phyloP scores from a whole-genome alignment of 164 flowering plant genomes.

The Dillenia suffruticosa region DNA sequence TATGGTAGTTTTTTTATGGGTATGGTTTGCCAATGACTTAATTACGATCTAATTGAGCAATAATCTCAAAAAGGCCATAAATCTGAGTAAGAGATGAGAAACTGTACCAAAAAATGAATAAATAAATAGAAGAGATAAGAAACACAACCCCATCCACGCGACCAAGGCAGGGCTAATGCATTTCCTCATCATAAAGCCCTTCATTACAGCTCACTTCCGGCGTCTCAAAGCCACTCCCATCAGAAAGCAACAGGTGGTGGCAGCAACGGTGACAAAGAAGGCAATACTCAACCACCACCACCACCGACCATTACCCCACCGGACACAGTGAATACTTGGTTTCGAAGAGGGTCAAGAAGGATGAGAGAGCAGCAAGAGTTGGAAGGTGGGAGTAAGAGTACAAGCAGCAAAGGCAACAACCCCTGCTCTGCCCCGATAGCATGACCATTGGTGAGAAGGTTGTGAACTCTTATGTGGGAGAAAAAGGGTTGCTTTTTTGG shows the following conservation, averaged over 20 bases:
- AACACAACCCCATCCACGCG: no score
- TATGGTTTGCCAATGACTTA: no score
- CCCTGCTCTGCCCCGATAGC: constrained; percentile 38
- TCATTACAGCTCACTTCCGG: background rate
- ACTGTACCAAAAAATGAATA: no score
- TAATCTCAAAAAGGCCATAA: no score
- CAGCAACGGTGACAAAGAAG: constrained; percentile 9
- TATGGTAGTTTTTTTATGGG: no score
- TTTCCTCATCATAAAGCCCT: constrained; percentile 2
- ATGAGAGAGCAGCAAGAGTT: constrained; percentile 13
- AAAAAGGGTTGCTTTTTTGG: constrained; percentile 83
- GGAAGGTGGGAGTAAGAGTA: constrained; percentile 5
- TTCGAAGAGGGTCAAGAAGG: constrained; percentile 39
- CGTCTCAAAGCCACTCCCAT: constrained; percentile 8
- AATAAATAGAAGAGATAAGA: no score
- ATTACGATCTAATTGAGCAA: no score
- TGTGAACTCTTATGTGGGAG: constrained; percentile 69
- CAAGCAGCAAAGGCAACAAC: constrained; percentile 1
- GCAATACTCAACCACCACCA: constrained; percentile 12
- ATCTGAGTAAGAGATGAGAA: no score
- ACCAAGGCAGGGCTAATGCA: no score
- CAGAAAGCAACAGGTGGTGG: constrained; percentile 6
- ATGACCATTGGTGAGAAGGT: constrained; percentile 78
- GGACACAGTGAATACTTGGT: constrained; percentile 29
- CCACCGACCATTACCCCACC: constrained; percentile 19